Evolutionary conservation across 2,329 filamentous ascomycete species (phyloP).

Genomic region (Phymatotrichopsis omnivora): DNA sequence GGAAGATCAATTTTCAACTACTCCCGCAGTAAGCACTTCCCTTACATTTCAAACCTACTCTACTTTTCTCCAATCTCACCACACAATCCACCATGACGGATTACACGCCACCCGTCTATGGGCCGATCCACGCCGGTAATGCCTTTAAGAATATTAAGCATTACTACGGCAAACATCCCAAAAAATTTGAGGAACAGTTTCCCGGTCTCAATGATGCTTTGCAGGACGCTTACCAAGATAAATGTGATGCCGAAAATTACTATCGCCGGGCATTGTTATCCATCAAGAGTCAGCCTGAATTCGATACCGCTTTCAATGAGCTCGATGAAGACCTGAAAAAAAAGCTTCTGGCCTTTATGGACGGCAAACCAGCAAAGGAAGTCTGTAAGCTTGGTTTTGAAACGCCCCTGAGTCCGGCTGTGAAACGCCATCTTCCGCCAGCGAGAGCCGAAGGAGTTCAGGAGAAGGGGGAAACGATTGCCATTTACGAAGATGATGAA

Average conservation of each 20-base stretch:
- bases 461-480: conserved; percentile 28
- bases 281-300: conserved; percentile 32
- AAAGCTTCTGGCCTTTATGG: conserved; percentile 32
- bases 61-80: too few species aligned
- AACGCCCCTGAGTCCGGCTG: conserved; percentile 31
- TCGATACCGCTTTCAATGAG: conserved; percentile 29
- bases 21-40: too few species aligned
- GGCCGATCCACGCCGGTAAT: too few species aligned
- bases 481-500: conserved; percentile 33
- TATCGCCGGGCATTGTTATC: conserved; percentile 33
- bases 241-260: conserved; percentile 33
- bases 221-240: conserved; percentile 32
- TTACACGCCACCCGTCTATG: too few species aligned
- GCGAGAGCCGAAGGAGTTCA: too few species aligned
- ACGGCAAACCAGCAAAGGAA: conserved; percentile 31
- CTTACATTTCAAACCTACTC: too few species aligned
- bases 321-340: conserved; percentile 30
- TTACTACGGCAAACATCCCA: too few species aligned
- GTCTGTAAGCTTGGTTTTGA: conserved; percentile 29
- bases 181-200: conserved; percentile 14
- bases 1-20: too few species aligned
- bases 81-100: too few species aligned
- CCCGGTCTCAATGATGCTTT: conserved; percentile 32
- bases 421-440: conserved; percentile 32
- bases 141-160: too few species aligned